phyloP scores from a whole-genome alignment of 1,139 yeast species.

The Candida smagusa region DNA sequence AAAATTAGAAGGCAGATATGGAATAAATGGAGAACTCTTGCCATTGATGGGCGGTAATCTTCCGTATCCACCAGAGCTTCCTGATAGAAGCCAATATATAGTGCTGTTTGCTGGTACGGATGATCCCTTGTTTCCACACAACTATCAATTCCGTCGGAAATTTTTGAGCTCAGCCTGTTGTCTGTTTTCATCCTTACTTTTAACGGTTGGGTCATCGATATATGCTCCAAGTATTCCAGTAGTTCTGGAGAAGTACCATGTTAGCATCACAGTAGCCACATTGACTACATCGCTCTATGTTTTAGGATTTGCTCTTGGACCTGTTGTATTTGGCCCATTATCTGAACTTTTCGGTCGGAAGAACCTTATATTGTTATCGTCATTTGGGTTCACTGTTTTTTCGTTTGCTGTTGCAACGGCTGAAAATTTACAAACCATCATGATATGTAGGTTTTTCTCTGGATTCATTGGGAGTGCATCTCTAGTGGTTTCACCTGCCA shows the following conservation, averaged over 20 bases:
- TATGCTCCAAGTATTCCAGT: conserved; percentile 51
- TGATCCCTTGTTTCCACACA: conserved; percentile 62
- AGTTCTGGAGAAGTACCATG: conserved; percentile 42
- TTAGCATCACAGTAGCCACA: conserved; percentile 56
- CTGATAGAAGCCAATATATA: conserved; percentile 48
- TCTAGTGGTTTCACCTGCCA: conserved; percentile 77
- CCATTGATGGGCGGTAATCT: conserved; percentile 57
- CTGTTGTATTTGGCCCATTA: conserved; percentile 76
- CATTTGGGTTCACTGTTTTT: conserved; percentile 56
- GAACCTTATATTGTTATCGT: conserved; percentile 49
- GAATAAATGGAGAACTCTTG: conserved; percentile 18
- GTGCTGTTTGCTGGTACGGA: conserved; percentile 60
- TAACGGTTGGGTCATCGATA: conserved; percentile 65
- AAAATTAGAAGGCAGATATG: too few species aligned
- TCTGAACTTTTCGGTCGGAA: conserved; percentile 75
- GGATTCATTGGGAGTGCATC: conserved; percentile 81
- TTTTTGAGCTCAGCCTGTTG: conserved; percentile 12
- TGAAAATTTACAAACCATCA: conserved; percentile 65
- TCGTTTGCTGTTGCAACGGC: conserved; percentile 72
- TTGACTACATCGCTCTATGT: conserved; percentile 72
- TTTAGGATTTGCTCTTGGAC: conserved; percentile 80
- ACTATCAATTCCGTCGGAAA: conserved; percentile 49
- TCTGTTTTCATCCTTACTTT: conserved; percentile 29
- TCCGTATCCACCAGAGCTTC: conserved; percentile 50
- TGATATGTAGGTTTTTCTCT: conserved; percentile 71